Evolutionary conservation across 2,329 filamentous ascomycete species (phyloP), one percentile per base, ranked within the genome.

Genomic region (Aspergillus glaucus): DNA sequence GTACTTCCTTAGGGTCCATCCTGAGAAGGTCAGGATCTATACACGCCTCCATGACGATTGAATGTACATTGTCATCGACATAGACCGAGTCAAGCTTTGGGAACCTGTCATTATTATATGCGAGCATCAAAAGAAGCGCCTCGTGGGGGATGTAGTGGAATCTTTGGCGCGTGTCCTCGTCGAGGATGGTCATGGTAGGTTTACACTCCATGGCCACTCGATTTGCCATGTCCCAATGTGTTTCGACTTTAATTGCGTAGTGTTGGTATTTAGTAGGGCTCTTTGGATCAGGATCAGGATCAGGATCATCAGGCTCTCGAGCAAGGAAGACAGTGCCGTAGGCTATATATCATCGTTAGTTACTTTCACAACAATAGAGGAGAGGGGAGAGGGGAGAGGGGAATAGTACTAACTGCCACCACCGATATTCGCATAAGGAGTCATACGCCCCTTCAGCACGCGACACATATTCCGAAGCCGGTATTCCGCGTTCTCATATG

Each of bases 11-110:
- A 0, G 12, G 22, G 7, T 43, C 17, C 3, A 44, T 30, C 8
- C 21, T 17, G 22, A 42, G 21, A 37, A 32, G 41, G 21, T 44
- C 45, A 34, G 55, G 34, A 28, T 63, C 59, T 17, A 61, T 44
- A 30, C 52, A 56, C n/a, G 60, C 51, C 5, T 53, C 52, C 63
- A 66, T 67, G n/a, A 63, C 53, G n/a, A 61, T 61, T 1, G 58
- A 50, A 28, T 54, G 50, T 39, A 50, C 57, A 3, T 51, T 34
- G 6, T 52, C 49, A 45, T 65, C 57, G 7, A 57, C 49, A 43
- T 66, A 66, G 14, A 65, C 58, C 0, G 61, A 63, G 47, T 65
- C 51, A 19, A 67, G 39, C 0, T 14, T 55, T 2, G 63, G 62
- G 37, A 67, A 67, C 12, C 59, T 55, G 14, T 57, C 45, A 48